These are phyloP conservation scores for Xylariaceae sp. DNA, from an alignment of 2,329 filamentous ascomycete genomes.

Conservation along the genomic window DNA sequence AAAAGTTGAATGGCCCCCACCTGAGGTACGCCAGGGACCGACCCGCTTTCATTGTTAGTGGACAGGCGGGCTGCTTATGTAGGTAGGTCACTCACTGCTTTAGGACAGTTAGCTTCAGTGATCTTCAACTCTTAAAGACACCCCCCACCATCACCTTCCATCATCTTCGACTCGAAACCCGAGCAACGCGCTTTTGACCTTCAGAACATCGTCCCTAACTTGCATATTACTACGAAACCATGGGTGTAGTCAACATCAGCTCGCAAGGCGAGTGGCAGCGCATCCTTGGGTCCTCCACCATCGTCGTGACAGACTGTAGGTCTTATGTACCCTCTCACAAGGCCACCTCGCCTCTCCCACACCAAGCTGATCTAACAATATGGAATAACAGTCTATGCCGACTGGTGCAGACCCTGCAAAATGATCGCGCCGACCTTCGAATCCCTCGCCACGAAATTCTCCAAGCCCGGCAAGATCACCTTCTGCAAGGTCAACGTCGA, in stretches of 20 bases:
- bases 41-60: too few species aligned
- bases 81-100: too few species aligned
- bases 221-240: slow-evolving; percentile 8
- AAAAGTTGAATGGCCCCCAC: too few species aligned
- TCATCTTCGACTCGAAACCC: slow-evolving; percentile 4
- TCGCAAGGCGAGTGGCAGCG: slow-evolving; percentile 69
- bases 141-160: slow-evolving; percentile 4
- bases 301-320: slow-evolving; percentile 90
- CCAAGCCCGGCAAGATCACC: slow-evolving; percentile 75
- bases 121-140: too few species aligned
- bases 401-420: slow-evolving; percentile 94
- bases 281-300: slow-evolving; percentile 66
- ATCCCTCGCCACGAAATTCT: slow-evolving; percentile 72
- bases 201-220: too few species aligned
- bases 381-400: slow-evolving; percentile 84
- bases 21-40: too few species aligned
- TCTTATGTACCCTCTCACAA: slow-evolving; percentile 24
- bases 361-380: slow-evolving; percentile 24
- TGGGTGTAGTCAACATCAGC: slow-evolving; percentile 53
- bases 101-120: too few species aligned
- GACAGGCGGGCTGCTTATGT: too few species aligned
- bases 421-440: slow-evolving; percentile 87
- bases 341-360: background rate
- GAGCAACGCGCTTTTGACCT: too few species aligned
- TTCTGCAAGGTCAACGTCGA: slow-evolving; percentile 95